Conservation (phyloP, 306 rosid genomes). For the Cyamopsis tetragonoloba region DNA sequence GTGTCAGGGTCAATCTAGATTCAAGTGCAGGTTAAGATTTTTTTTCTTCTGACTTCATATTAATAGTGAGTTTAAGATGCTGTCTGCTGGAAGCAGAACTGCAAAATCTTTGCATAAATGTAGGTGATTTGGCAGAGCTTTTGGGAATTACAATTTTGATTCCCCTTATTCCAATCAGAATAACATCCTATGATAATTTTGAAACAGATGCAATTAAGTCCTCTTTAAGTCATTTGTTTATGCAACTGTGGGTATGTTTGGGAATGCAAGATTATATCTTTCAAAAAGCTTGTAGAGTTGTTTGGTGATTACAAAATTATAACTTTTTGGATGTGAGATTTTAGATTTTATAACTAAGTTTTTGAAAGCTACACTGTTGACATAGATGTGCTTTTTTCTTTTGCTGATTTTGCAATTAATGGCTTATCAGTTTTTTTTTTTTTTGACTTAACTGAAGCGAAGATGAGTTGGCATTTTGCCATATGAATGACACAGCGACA, state of each 20-base stretch:
- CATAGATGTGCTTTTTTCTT: not conserved
- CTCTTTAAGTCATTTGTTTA: not conserved
- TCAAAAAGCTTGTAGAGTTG: too few species aligned
- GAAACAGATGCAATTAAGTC: not conserved
- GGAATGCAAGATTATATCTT: too few species aligned
- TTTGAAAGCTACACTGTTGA: not conserved
- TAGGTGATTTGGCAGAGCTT: not conserved
- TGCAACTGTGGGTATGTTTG: not conserved
- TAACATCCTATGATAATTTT: not conserved
- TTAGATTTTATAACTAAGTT: too few species aligned
- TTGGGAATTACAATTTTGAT: not conserved
- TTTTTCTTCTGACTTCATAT: not conserved
- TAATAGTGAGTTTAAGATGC: not conserved
- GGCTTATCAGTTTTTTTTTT: not conserved
- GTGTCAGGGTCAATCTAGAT: not conserved
- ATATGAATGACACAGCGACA: not conserved
- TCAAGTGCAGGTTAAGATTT: not conserved
- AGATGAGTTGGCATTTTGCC: not conserved
- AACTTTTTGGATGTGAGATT: too few species aligned
- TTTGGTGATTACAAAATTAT: too few species aligned
- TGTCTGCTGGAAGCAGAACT: not conserved
- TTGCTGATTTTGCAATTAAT: not conserved
- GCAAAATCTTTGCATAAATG: not conserved
- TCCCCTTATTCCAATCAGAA: not conserved
- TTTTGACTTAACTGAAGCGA: not conserved